Evolutionary conservation across 148 eudicot genomes (phyloP), one percentile per base, ranked within the genome.

Genomic region (Vaccinium vitisidaea): DNA sequence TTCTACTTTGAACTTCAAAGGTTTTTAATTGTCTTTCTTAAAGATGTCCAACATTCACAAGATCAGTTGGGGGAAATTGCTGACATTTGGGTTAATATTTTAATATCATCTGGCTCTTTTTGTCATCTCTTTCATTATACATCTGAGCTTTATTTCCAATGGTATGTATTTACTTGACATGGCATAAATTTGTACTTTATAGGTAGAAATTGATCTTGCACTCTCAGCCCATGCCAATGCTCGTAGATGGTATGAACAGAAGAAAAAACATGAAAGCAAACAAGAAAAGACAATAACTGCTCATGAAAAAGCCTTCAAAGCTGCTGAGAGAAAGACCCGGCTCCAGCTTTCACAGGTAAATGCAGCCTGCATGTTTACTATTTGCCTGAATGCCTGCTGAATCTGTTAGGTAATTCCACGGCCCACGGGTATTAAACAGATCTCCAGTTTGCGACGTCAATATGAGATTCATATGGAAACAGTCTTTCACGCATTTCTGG

Each of bases 201-300:
- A 97, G 99, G 98, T 97, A 48, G 99, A 97, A 91, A 96, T 97
- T 85, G 99, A 97, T 90, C 86, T 97, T 82, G 89, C 96, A 70
- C 95, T 97, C 87, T 95, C 99, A 55, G 99, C 99, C 11, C 97
- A 97, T 94, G 98, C 92, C 30, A 97, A 97, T 92, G 99, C 98
- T 88, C 98, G 99, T 15, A 90, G 94, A 77, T 97, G 97, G 95
- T 97, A 93, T 91, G 99, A 93, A 79, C 93, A 93, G 93, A 97
- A 97, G 92, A 97, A 97, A 84, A 97, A 87, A 84, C 98, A 97
- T 89, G 99, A 97, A 88, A 95, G 92, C 89, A 97, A 97, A 85
- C 98, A 97, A 88, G 99, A 94, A 85, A 97, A 97, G 86, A 97
- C 99, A 84, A 56, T 92, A 32, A 93, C 96, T 87, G 98, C 99